These are phyloP conservation scores for Gastrolobium villosum DNA, from an alignment of 306 rosid genomes.

Conservation along the genomic window DNA sequence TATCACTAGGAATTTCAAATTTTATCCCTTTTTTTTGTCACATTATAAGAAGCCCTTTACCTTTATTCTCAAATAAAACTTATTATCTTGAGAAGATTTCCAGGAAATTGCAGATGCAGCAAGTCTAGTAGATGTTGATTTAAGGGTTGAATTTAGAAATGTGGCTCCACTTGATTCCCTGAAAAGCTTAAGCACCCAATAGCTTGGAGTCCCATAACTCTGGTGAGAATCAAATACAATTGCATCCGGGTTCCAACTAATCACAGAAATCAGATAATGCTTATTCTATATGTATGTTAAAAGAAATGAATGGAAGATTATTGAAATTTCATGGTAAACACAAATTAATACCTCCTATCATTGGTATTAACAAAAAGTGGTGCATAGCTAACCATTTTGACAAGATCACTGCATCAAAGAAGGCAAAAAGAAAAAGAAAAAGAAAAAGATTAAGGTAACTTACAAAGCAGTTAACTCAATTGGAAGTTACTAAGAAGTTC, in stretches of 20 bases:
- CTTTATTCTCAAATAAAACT: constrained; percentile 63
- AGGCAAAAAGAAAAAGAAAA: not conserved
- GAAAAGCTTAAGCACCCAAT: constrained; percentile 70
- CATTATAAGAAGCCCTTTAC: constrained; percentile 24
- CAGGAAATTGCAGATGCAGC: constrained; percentile 64
- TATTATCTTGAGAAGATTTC: constrained; percentile 43
- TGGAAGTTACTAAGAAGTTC: no score
- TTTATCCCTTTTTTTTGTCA: no score
- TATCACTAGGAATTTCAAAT: no score
- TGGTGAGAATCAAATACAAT: constrained; percentile 67
- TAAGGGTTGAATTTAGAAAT: constrained; percentile 53
- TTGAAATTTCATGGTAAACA: not conserved
- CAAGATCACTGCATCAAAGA: constrained; percentile 62
- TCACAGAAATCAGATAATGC: not conserved
- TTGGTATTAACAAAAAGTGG: constrained; percentile 72
- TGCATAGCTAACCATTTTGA: constrained; percentile 77
- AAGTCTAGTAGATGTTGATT: constrained; percentile 41
- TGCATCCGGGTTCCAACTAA: constrained; percentile 73
- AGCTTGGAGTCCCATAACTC: constrained; percentile 72
- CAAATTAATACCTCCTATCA: constrained; percentile 56
- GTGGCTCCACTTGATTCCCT: constrained; percentile 66
- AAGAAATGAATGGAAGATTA: no score
- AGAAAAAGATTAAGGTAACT: no score
- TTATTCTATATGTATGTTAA: not conserved
- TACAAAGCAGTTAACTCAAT: no score